A percentile compares a stretch with the other conserved stretches of the same genome.
Evolutionary conservation across 1,139 yeast genomes (phyloP).

Genomic region (Blastobotrys elegans): DNA sequence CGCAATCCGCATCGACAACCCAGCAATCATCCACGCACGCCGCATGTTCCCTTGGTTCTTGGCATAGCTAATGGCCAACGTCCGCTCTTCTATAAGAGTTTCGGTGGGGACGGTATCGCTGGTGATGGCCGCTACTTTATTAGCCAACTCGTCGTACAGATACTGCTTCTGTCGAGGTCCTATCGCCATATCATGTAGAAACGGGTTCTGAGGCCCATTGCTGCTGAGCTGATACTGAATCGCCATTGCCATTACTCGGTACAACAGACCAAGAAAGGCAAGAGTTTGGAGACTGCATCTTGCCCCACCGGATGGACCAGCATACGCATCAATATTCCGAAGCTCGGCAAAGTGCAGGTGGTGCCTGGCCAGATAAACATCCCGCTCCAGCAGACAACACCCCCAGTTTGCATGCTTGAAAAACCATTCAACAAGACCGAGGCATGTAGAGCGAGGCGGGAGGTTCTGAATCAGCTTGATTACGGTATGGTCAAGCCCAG

Average conservation of each 20-base stretch:
- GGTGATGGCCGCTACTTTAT: neutral
- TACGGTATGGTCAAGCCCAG: conserved; percentile 1
- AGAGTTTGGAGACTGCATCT: neutral
- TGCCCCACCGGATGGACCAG: neutral
- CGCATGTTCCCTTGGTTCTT: conserved; percentile 2
- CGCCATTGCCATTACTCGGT: neutral
- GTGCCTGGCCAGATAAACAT: neutral
- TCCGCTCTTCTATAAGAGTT: neutral
- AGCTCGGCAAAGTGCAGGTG: neutral
- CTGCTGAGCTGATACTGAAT: neutral
- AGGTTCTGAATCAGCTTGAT: neutral
- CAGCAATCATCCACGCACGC: conserved; percentile 1
- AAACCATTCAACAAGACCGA: neutral
- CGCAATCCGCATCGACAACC: neutral
- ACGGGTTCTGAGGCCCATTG: neutral
- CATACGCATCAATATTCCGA: neutral
- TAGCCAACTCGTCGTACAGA: neutral
- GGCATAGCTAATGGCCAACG: neutral
- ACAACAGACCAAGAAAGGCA: conserved; percentile 1
- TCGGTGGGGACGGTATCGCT: neutral
- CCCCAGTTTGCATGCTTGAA: neutral
- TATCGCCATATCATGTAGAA: neutral
- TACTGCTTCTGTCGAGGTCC: neutral
- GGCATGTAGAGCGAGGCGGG: conserved; percentile 1
- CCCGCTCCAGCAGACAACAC: neutral